Evolutionary conservation across 228 moss, liverwort and hornwort genomes (phyloP), one percentile per base, ranked within the genome.

Genomic region (Sphagnum magellanicum): DNA sequence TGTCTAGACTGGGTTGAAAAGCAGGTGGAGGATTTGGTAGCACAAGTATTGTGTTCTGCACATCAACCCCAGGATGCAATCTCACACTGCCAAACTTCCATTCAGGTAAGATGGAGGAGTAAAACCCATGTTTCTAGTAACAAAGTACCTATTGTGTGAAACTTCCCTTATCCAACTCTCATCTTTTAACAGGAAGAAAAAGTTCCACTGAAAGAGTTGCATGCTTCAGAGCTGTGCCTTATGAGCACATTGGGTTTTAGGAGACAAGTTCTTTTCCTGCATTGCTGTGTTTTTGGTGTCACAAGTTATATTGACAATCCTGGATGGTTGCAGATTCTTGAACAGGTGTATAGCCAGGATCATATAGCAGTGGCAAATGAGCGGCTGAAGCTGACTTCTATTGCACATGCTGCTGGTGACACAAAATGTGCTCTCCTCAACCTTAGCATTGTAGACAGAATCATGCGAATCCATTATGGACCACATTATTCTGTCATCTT

Each of bases 321-420:
- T 65, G 65, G 49, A 12, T 55, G 55, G 55, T 55, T 8, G 55
- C 12, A 88, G 88, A 82, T 85, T 67, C 67, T 88, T 52, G 82
- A 88, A 72, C 71, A 72, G 50, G 79, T 88, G 13, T 88, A 85
- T 16, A 51, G 68, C 52, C 67, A 74, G 74, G 76, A 81, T 68
- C 85, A 88, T 71, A 88, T 88, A 61, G 82, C 78, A 53, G 77
- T 88, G 70, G 88, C 80, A 5, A 88, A 82, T 68, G 88, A 88
- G 76, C 77, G 78, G 49, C 72, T 88, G 66, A 88, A 88, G 76
- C 62, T 88, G 72, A 74, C 72, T 55, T 84, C 88, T 2, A 67
- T 88, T 70, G 77, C 84, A 70, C 68, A 77, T 7, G 82, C 78
- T 53, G 75, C 77, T 0, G 67, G 72, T 32, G 72, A 71, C 9